These are phyloP conservation scores for Kwoniella botswanensis DNA, from an alignment of 768 basidiomycete genomes.

Conservation along the genomic window DNA sequence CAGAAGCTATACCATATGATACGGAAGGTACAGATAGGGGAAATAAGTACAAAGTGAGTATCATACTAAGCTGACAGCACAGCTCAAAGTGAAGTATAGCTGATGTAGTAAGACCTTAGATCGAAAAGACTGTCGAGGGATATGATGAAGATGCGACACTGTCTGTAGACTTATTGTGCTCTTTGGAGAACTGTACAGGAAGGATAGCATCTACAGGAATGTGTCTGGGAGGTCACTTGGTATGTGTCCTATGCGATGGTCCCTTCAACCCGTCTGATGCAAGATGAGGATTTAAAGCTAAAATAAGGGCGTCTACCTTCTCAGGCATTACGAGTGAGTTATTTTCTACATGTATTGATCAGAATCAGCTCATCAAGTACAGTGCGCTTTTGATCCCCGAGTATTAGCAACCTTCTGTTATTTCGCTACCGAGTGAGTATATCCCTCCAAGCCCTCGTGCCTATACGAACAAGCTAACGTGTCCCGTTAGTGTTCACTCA, in stretches of 20 bases:
- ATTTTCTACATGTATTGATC: not conserved
- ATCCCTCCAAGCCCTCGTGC: not conserved
- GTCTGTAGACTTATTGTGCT: constrained; percentile 73
- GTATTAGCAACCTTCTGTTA: constrained; percentile 86
- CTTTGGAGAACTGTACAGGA: constrained; percentile 83
- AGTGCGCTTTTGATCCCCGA: constrained; percentile 88
- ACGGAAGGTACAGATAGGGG: constrained; percentile 85
- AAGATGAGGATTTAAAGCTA: too few species aligned
- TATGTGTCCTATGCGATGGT: constrained; percentile 7
- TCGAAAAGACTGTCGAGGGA: constrained; percentile 82
- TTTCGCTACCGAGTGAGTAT: constrained; percentile 79
- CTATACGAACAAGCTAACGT: not conserved
- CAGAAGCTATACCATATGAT: constrained; percentile 87
- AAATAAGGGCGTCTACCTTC: not conserved
- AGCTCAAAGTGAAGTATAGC: not conserved
- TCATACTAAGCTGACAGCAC: not conserved
- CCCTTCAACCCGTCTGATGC: not conserved
- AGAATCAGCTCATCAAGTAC: not conserved
- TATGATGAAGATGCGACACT: constrained; percentile 90
- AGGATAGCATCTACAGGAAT: constrained; percentile 67
- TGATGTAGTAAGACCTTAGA: constrained; percentile 60
- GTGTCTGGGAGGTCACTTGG: constrained; percentile 52
- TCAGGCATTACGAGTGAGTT: constrained; percentile 45
- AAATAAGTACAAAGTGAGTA: constrained; percentile 81
- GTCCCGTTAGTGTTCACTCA: constrained; percentile 66